Evolutionary conservation across 768 basidiomycete species (phyloP).

Genomic region (Tricholoma bakamatsutake): DNA sequence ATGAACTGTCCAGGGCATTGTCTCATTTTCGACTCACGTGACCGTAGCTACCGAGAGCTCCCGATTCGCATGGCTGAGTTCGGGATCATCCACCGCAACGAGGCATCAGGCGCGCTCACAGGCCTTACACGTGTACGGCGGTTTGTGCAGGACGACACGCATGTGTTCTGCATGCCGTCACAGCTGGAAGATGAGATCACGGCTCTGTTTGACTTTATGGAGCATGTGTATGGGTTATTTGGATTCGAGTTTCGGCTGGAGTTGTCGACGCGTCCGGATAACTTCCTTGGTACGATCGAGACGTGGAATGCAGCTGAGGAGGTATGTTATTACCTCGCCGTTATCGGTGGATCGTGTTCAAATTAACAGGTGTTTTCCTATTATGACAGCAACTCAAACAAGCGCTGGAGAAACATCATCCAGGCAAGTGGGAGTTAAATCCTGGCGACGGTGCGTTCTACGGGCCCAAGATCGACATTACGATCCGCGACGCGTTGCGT

Average conservation of each 20-base stretch:
- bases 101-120: conserved; percentile 90
- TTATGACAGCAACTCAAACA: conserved; percentile 65
- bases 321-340: conserved; percentile 33
- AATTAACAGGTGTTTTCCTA: conserved; percentile 5
- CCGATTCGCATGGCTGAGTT: conserved; percentile 99
- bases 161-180: conserved; percentile 95
- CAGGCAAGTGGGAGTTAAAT: conserved; percentile 89
- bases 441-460: conserved; percentile 99
- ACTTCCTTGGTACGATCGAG: conserved; percentile 82
- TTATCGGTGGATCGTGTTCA: background rate
- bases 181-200: conserved; percentile 90
- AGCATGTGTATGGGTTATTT: conserved; percentile 88
- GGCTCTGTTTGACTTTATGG: conserved; percentile 90
- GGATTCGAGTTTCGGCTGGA: conserved; percentile 94
- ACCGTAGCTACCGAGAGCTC: conserved; percentile 91
- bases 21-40: conserved; percentile 90
- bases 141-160: conserved; percentile 97
- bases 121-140: conserved; percentile 90
- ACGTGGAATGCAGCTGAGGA: conserved; percentile 89
- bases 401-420: conserved; percentile 80
- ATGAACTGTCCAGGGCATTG: conserved; percentile 99
- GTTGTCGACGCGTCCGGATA: conserved; percentile 93
- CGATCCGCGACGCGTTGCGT: conserved; percentile 84
- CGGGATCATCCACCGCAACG: conserved; percentile 94
- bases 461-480: conserved; percentile 98